Evolutionary conservation across 805 yeast species (phyloP).

Genomic region (Wickerhamomyces tratensis): DNA sequence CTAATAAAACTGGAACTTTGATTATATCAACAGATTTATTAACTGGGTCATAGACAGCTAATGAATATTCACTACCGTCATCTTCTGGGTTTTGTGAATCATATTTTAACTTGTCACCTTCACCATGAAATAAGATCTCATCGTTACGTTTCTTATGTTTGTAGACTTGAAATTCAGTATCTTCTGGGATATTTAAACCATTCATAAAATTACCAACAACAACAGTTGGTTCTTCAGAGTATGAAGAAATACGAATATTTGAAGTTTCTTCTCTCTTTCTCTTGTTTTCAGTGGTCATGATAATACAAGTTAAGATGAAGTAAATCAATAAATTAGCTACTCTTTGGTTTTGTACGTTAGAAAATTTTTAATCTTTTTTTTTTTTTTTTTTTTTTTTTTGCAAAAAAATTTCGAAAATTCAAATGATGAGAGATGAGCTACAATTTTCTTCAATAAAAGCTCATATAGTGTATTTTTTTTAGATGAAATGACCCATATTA

Average conservation of each 20-base stretch:
- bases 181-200: slow-evolving; percentile 55
- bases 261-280: slow-evolving; percentile 26
- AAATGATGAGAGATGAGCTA: no score
- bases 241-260: slow-evolving; percentile 28
- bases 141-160: slow-evolving; percentile 29
- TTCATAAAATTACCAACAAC: slow-evolving; percentile 72
- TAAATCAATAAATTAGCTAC: no score
- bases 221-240: slow-evolving; percentile 33
- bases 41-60: slow-evolving; percentile 73
- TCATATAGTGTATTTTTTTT: no score
- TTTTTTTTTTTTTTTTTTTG: no score
- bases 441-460: no score
- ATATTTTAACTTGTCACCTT: slow-evolving; percentile 62
- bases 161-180: slow-evolving; percentile 55
- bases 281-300: slow-evolving; percentile 16
- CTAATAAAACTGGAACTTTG: slow-evolving; percentile 52
- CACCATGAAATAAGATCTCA: slow-evolving; percentile 63
- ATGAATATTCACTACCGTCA: slow-evolving; percentile 40
- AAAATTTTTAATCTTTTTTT: no score
- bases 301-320: no score
- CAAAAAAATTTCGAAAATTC: no score
- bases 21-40: slow-evolving; percentile 54
- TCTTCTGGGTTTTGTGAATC: slow-evolving; percentile 41
- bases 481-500: no score
- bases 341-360: no score